These are phyloP conservation scores for Lumnitzera racemosa DNA, from an alignment of 345 rosid species.

Conservation along the genomic window DNA sequence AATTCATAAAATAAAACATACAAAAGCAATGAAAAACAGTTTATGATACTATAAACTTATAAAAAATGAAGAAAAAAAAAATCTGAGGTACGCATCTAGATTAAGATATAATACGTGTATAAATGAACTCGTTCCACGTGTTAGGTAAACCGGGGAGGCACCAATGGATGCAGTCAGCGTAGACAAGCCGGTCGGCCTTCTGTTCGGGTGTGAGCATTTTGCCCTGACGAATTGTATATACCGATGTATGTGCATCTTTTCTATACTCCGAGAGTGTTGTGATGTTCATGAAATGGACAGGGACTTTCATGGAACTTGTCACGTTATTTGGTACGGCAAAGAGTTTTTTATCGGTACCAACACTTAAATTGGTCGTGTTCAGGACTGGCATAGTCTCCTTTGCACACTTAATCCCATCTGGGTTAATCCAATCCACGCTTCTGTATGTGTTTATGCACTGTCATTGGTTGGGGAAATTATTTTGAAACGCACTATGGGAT, in stretches of 20 bases:
- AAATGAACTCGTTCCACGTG: constrained; percentile 82
- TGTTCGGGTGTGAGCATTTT: constrained; percentile 39
- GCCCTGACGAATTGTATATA: constrained; percentile 35
- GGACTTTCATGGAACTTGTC: constrained; percentile 31
- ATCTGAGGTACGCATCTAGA: constrained; percentile 15
- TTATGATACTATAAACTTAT: background rate
- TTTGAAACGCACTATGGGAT: too few species aligned
- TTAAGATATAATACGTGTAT: constrained; percentile 37
- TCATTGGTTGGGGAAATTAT: too few species aligned
- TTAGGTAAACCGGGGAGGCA: constrained; percentile 94
- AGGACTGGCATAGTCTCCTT: constrained; percentile 52
- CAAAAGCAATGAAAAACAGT: background rate
- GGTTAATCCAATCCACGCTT: constrained; percentile 62
- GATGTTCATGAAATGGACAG: constrained; percentile 46
- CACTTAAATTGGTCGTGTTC: constrained; percentile 24
- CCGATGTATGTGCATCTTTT: constrained; percentile 74
- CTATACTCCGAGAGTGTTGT: constrained; percentile 71
- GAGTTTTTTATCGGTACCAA: constrained; percentile 59
- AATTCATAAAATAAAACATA: too few species aligned
- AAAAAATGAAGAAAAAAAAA: background rate
- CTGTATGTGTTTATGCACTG: constrained; percentile 18
- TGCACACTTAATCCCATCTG: constrained; percentile 47
- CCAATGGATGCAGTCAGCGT: constrained; percentile 92
- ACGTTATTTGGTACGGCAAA: constrained; percentile 35
- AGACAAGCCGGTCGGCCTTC: constrained; percentile 42